Conservation (phyloP, 202 grass and related monocot genomes). For the Setaria italica region DNA sequence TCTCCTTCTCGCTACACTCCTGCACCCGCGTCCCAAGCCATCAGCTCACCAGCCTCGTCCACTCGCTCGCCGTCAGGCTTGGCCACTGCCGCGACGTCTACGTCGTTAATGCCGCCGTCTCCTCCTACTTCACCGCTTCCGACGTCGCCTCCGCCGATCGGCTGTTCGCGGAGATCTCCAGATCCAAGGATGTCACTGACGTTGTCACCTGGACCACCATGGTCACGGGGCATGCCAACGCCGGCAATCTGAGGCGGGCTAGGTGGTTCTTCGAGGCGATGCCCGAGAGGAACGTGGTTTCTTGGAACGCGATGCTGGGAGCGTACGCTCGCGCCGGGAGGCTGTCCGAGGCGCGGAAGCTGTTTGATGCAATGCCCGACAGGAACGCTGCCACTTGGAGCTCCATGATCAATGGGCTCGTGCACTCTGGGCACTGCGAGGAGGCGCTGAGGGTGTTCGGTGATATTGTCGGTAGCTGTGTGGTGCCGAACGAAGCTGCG, state of each 20-base stretch:
- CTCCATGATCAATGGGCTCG: conserved; percentile 59
- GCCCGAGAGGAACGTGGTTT: conserved; percentile 68
- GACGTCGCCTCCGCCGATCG: conserved; percentile 54
- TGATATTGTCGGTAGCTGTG: conserved; percentile 47
- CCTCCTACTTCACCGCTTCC: conserved; percentile 52
- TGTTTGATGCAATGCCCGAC: conserved; percentile 65
- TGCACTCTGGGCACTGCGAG: conserved; percentile 44
- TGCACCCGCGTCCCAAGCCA: conserved; percentile 41
- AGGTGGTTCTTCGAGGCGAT: conserved; percentile 59
- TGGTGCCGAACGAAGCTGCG: conserved; percentile 49
- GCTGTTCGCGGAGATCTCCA: conserved; percentile 42
- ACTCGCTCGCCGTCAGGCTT: conserved; percentile 46
- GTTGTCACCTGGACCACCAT: conserved; percentile 73
- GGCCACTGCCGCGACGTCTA: conserved; percentile 59
- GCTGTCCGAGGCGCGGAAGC: conserved; percentile 39
- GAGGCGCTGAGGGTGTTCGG: conserved; percentile 61
- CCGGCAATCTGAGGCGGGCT: conserved; percentile 31
- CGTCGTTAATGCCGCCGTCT: conserved; percentile 52
- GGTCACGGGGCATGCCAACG: conserved; percentile 52
- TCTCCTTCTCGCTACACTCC: conserved; percentile 56
- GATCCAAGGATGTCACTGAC: conserved; percentile 23
- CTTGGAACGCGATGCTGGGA: conserved; percentile 73
- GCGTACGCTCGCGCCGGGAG: conserved; percentile 45
- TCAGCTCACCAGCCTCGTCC: conserved; percentile 40
- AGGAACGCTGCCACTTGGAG: conserved; percentile 66